phyloP scores from a whole-genome alignment of 2,329 filamentous ascomycete genomes.

The Hypomyces rosellus region DNA sequence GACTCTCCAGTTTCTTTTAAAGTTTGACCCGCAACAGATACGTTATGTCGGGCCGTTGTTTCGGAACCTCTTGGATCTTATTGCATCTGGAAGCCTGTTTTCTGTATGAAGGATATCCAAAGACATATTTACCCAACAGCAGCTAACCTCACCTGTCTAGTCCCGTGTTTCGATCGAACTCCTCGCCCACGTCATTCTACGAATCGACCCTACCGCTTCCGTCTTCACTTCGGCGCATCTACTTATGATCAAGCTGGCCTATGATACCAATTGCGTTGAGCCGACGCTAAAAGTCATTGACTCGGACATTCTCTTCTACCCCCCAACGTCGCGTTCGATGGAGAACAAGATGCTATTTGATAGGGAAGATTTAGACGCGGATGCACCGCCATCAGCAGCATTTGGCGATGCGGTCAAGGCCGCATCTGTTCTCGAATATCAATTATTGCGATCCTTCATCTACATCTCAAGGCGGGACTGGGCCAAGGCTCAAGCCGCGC shows the following conservation, averaged over 20 bases:
- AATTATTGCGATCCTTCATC: slow-evolving; percentile 57
- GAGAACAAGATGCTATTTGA: slow-evolving; percentile 41
- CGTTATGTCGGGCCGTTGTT: slow-evolving; percentile 43
- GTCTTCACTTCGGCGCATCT: slow-evolving; percentile 62
- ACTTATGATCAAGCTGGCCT: slow-evolving; percentile 51
- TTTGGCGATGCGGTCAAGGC: slow-evolving; percentile 46
- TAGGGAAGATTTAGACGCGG: slow-evolving; percentile 42
- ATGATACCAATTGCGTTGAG: slow-evolving; percentile 46
- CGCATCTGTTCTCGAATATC: slow-evolving; percentile 58
- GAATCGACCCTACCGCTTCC: slow-evolving; percentile 59
- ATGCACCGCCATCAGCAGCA: slow-evolving; percentile 53
- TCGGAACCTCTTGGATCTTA: slow-evolving; percentile 36
- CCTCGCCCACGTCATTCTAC: slow-evolving; percentile 49
- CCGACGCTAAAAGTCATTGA: slow-evolving; percentile 56
- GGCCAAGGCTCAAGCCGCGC: slow-evolving; percentile 53
- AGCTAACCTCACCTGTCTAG: slow-evolving; percentile 25
- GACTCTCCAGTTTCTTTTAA: slow-evolving; percentile 38
- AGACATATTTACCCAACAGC: neutral
- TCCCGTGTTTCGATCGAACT: slow-evolving; percentile 40
- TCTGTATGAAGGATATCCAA: slow-evolving; percentile 29
- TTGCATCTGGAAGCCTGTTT: slow-evolving; percentile 34
- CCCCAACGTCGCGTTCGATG: slow-evolving; percentile 27
- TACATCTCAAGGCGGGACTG: slow-evolving; percentile 57
- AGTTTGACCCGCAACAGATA: slow-evolving; percentile 46
- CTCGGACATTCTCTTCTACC: slow-evolving; percentile 59